A percentile compares a stretch with the other conserved stretches of the same genome.
phyloP scores from a whole-genome alignment of 164 flowering plant genomes.

The Vitis riparia region DNA sequence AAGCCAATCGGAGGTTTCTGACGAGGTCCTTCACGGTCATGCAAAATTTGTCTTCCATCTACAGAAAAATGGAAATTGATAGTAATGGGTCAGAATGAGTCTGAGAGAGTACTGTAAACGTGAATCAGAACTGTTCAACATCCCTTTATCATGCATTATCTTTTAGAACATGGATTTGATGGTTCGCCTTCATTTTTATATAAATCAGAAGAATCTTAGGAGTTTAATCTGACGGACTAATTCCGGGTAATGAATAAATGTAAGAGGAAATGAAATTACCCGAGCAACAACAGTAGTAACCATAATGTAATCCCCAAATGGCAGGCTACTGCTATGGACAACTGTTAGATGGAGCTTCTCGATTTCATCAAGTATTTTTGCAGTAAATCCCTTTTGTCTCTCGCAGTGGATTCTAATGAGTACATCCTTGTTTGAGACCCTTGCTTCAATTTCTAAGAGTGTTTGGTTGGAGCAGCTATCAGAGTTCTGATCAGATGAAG shows the following conservation, averaged over 20 bases:
- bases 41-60: conserved; percentile 57
- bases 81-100: no score
- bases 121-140: no score
- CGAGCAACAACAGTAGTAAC: conserved; percentile 46
- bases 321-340: conserved; percentile 29
- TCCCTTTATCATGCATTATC: no score
- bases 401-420: conserved; percentile 47
- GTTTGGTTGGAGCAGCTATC: conserved; percentile 5
- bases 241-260: neutral
- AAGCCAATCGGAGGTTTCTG: conserved; percentile 30
- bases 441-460: conserved; percentile 57
- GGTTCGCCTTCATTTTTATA: no score
- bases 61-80: conserved; percentile 7
- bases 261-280: conserved; percentile 26
- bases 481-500: conserved; percentile 29
- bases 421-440: conserved; percentile 34
- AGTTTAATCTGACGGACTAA: no score
- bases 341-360: conserved; percentile 45
- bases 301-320: conserved; percentile 40
- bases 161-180: no score
- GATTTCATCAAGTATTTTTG: conserved; percentile 28
- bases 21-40: conserved; percentile 61
- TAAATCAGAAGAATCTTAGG: no score
- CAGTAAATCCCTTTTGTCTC: conserved; percentile 29
- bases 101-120: no score